Percentiles rank a stretch among this genome's conserved stretches.
These are phyloP conservation scores for Ophiostoma angusticollis DNA, from an alignment of 2,329 filamentous ascomycete genomes.

Conservation along the genomic window DNA sequence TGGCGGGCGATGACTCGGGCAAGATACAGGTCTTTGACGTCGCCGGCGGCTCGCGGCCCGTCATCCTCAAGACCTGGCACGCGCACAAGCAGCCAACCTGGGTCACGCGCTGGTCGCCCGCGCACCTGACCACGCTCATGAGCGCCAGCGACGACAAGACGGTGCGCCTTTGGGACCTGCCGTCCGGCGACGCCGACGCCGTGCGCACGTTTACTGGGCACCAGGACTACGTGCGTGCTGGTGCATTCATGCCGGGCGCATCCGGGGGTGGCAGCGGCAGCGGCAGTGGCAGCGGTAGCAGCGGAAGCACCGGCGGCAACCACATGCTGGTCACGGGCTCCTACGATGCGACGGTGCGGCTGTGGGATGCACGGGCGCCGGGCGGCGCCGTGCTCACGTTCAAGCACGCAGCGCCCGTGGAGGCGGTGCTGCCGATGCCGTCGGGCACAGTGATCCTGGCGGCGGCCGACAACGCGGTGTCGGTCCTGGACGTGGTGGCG, in stretches of 20 bases:
- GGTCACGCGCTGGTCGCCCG: conserved; percentile 81
- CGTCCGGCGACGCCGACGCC: conserved; percentile 61
- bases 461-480: conserved; percentile 73
- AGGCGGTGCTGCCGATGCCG: conserved; percentile 75
- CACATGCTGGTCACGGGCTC: conserved; percentile 77
- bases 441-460: conserved; percentile 79
- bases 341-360: conserved; percentile 84
- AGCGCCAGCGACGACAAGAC: conserved; percentile 87
- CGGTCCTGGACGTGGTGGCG: conserved; percentile 83
- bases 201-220: conserved; percentile 74
- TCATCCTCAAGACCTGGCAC: conserved; percentile 90
- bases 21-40: conserved; percentile 93
- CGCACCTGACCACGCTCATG: conserved; percentile 74
- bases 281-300: neutral
- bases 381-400: conserved; percentile 71
- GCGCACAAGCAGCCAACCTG: conserved; percentile 91
- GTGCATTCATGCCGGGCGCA: conserved; percentile 66
- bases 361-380: conserved; percentile 81
- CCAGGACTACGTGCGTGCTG: conserved; percentile 81
- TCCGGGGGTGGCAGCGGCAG: conserved; percentile 29
- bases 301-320: conserved; percentile 23
- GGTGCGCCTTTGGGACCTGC: conserved; percentile 87
- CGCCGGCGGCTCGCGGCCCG: conserved; percentile 49
- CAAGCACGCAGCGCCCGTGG: conserved; percentile 81
- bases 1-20: conserved; percentile 84